Evolutionary conservation across 2,329 filamentous ascomycete genomes (phyloP), one percentile per base, ranked within the genome.

Genomic region (Ophiosphaerella narmari): DNA sequence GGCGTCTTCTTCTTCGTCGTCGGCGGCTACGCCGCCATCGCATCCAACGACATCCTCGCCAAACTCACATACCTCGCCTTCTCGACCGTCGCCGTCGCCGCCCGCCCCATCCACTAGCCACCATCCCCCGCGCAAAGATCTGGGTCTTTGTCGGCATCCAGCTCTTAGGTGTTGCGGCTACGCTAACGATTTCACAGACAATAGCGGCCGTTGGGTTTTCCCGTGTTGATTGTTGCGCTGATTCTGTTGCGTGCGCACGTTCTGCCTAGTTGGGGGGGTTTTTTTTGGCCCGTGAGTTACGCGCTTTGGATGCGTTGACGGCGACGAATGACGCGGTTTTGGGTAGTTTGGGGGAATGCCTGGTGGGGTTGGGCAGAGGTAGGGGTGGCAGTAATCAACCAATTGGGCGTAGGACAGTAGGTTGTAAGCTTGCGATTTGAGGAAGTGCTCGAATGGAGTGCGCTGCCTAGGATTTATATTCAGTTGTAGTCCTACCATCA

Each of bases 181-280:
- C 75, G 31, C 79, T 84, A 2, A 81, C 79, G 1, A 79, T 84
- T 39, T 82, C 80, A 0, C 80, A 84, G 59, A 84, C 81, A 0
- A 78, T 84, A 11, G 82, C 78, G 1, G 82, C 81, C 0, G 81
- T 84, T 26, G 78, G 80, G 0, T 84, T 84, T 84, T 55, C 82
- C 82, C 0, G 74, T 84, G 14, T 70, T 84, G 37, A 82, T 84
- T 54, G 77, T 79, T 37, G 73, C 77, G 2, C 67, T 84, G 4
- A 82, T 84, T n/a, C 81, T 81, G 1, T 56, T 83, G 2, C 73
- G 80, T n/a, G 79, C 75, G 52, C 68, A 75, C 32, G 40, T 79
- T 0, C 66, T 83, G 52, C 80, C 81, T 1, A 69, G 69, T 23
- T 78, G 79, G 70, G n/a, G n/a, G n/a, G n/a, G n/a, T n/a, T n/a